phyloP scores from a whole-genome alignment of 1,284 basidiomycete genomes.

The Dichomitus squalens region DNA sequence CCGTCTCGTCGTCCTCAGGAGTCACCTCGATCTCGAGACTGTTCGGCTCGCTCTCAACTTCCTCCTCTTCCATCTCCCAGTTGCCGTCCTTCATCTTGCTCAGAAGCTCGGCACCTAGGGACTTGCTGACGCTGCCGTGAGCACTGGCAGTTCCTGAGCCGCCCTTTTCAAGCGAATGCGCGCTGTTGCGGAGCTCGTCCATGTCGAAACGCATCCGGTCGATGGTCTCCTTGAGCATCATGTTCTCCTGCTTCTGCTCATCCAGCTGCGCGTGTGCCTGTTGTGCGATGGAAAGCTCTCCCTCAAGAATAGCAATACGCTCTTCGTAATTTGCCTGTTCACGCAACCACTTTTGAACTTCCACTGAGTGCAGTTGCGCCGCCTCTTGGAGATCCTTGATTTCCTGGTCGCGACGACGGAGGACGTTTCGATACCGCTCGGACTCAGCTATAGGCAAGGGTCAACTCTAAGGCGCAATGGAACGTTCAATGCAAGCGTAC shows the following conservation, averaged over 20 bases:
- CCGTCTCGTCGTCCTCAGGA: constrained; percentile 52
- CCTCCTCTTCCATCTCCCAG: constrained; percentile 50
- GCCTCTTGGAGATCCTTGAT: constrained; percentile 67
- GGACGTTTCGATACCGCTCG: constrained; percentile 73
- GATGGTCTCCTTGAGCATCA: constrained; percentile 90
- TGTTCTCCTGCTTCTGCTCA: constrained; percentile 89
- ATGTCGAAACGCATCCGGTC: constrained; percentile 89
- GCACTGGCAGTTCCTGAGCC: constrained; percentile 44
- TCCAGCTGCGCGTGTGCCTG: constrained; percentile 75
- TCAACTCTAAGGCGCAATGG: neutral
- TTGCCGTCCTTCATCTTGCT: constrained; percentile 57
- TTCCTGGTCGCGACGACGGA: constrained; percentile 73
- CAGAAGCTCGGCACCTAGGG: constrained; percentile 79
- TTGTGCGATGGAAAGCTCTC: constrained; percentile 67
- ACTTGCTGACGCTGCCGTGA: constrained; percentile 72
- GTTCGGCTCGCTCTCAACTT: constrained; percentile 31
- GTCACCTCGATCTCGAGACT: constrained; percentile 28
- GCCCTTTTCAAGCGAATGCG: constrained; percentile 37
- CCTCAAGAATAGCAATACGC: constrained; percentile 63
- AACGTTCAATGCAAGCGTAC: constrained; percentile 44
- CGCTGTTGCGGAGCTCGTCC: constrained; percentile 78
- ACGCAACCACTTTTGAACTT: constrained; percentile 58
- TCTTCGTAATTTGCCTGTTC: constrained; percentile 75
- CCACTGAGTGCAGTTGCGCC: constrained; percentile 59
- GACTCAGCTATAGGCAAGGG: constrained; percentile 56